A percentile compares a stretch with the other conserved stretches of the same genome.
These are phyloP conservation scores for Hypericum perforatum DNA, from an alignment of 345 rosid genomes.

Conservation along the genomic window DNA sequence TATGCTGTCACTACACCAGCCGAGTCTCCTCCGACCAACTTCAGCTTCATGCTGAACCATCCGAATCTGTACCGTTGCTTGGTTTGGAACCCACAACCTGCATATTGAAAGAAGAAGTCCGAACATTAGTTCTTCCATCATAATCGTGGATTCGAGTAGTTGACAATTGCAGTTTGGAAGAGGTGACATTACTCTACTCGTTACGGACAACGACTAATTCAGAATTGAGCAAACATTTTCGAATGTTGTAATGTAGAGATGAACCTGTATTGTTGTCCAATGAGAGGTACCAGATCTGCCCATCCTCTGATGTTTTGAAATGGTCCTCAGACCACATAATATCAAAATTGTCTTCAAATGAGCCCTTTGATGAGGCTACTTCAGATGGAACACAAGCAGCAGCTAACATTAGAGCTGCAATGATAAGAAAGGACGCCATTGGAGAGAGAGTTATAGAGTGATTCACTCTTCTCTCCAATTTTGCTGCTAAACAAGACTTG, in stretches of 20 bases:
- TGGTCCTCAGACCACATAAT: conserved; percentile 94
- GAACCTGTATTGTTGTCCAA: conserved; percentile 90
- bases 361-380: conserved; percentile 34
- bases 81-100: conserved; percentile 95
- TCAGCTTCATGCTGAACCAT: conserved; percentile 97
- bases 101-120: background rate
- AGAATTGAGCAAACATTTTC: too few relatives aligned
- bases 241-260: background rate
- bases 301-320: conserved; percentile 85
- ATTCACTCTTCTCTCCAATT: conserved; percentile 3
- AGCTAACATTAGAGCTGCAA: background rate
- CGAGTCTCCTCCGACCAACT: conserved; percentile 88
- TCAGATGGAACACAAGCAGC: background rate
- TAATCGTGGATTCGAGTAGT: too few relatives aligned
- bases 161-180: background rate
- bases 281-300: conserved; percentile 93
- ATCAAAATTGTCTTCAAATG: conserved; percentile 77
- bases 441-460: too few relatives aligned
- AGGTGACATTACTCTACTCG: background rate
- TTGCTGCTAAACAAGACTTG: background rate
- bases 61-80: conserved; percentile 89
- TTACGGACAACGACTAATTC: background rate
- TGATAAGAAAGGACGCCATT: background rate
- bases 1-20: conserved; percentile 98
- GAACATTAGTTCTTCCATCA: background rate